Evolutionary conservation across 2,329 filamentous ascomycete species (phyloP).

Genomic region (Clarireedia hainanense): DNA sequence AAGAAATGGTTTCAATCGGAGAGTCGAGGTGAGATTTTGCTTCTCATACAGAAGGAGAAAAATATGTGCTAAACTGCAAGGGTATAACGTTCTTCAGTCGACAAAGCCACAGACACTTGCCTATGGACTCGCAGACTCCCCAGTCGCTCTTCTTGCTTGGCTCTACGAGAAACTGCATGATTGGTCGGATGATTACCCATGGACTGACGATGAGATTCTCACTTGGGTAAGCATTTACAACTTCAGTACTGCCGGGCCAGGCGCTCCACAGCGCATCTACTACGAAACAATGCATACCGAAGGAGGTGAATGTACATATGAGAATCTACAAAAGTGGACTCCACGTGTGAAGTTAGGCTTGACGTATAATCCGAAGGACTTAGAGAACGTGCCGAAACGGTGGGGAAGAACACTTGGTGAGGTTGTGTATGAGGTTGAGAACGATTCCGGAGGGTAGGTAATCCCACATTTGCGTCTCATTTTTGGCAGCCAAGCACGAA

Average conservation of each 20-base stretch:
- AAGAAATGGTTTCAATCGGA: slow-evolving; percentile 50
- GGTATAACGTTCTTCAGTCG: slow-evolving; percentile 51
- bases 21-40: slow-evolving; percentile 9
- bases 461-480: slow-evolving; percentile 18
- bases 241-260: slow-evolving; percentile 62
- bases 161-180: slow-evolving; percentile 74
- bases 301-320: slow-evolving; percentile 14
- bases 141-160: slow-evolving; percentile 66
- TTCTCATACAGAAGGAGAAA: neutral
- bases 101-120: slow-evolving; percentile 69
- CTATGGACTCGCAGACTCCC: slow-evolving; percentile 61
- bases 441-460: slow-evolving; percentile 32
- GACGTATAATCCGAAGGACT: slow-evolving; percentile 52
- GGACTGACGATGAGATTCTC: slow-evolving; percentile 69
- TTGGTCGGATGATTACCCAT: slow-evolving; percentile 65
- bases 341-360: slow-evolving; percentile 33
- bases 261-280: slow-evolving; percentile 62
- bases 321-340: slow-evolving; percentile 14
- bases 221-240: slow-evolving; percentile 70
- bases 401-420: slow-evolving; percentile 50
- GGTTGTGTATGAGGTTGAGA: slow-evolving; percentile 45
- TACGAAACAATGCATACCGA: slow-evolving; percentile 51
- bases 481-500: neutral
- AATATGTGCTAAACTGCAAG: slow-evolving; percentile 22
- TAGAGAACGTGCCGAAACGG: slow-evolving; percentile 43